Evolutionary conservation across 108 stramenopile genomes (phyloP).

Genomic region (Skeletonema marinoi): DNA sequence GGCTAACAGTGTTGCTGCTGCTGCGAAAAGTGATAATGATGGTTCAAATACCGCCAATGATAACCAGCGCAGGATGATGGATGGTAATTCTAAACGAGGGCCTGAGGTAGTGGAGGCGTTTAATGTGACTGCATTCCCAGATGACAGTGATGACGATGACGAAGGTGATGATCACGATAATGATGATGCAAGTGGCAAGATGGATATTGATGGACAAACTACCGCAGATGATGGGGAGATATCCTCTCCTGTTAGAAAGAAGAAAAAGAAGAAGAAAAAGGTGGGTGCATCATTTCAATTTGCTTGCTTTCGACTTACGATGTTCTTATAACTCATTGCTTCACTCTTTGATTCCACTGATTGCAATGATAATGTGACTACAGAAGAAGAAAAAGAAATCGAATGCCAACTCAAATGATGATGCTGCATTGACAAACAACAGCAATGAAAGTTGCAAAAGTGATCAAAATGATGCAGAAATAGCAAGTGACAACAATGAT

Average conservation of each 20-base stretch:
- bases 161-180: conserved; percentile 7
- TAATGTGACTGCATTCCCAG: neutral
- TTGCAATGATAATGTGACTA: neutral
- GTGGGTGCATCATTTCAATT: conserved; percentile 28
- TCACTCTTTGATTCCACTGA: no score
- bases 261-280: conserved; percentile 55
- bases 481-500: no score
- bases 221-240: neutral
- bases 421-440: neutral
- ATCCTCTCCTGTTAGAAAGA: conserved; percentile 7
- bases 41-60: no score
- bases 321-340: no score
- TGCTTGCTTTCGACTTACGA: no score
- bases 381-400: conserved; percentile 53
- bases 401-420: conserved; percentile 15
- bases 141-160: neutral
- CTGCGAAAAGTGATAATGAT: neutral
- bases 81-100: neutral
- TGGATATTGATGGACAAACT: neutral
- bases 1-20: neutral
- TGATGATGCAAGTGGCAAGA: neutral
- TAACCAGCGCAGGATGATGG: no score
- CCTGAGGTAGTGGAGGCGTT: neutral
- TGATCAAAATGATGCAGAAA: no score
- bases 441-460: neutral